These are phyloP conservation scores for Calonectria pseudoreteaudii DNA, from an alignment of 2,329 filamentous ascomycete genomes.

Conservation along the genomic window DNA sequence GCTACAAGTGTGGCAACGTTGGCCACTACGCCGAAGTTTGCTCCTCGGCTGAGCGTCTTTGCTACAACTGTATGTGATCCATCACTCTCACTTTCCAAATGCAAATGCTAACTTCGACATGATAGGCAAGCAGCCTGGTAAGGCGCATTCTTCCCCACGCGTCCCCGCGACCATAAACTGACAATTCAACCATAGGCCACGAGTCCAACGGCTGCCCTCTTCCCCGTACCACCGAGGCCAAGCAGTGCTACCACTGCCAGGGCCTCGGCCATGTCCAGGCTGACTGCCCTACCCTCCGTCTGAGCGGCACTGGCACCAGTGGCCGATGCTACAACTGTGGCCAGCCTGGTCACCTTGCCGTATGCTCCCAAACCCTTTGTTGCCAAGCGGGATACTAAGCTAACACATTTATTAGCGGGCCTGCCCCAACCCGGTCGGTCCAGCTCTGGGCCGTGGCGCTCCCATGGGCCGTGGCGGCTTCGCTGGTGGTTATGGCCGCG, in stretches of 20 bases:
- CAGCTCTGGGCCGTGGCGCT: constrained; percentile 72
- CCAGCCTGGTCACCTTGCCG: constrained; percentile 90
- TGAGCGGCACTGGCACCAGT: constrained; percentile 84
- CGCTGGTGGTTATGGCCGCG: constrained; percentile 72
- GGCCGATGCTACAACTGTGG: constrained; percentile 98
- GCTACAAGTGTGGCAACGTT: constrained; percentile 87
- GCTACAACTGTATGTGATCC: constrained; percentile 92
- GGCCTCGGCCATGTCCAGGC: constrained; percentile 98
- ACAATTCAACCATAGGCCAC: constrained; percentile 67
- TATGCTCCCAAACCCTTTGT: constrained; percentile 57
- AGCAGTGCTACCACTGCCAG: constrained; percentile 99
- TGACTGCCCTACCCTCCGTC: constrained; percentile 94
- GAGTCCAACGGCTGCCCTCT: constrained; percentile 98
- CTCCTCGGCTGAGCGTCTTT: constrained; percentile 96
- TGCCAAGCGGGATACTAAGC: neutral
- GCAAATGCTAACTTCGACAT: constrained; percentile 35
- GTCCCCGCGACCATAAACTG: constrained; percentile 1
- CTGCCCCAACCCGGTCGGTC: constrained; percentile 80
- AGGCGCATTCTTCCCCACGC: neutral
- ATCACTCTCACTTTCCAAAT: neutral
- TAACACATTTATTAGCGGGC: constrained; percentile 68
- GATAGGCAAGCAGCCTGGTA: constrained; percentile 83
- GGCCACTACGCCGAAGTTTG: constrained; percentile 90
- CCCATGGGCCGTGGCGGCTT: constrained; percentile 79
- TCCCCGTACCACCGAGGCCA: constrained; percentile 96